Evolutionary conservation across 2,329 filamentous ascomycete genomes (phyloP).

Genomic region (Alternaria viburni): DNA sequence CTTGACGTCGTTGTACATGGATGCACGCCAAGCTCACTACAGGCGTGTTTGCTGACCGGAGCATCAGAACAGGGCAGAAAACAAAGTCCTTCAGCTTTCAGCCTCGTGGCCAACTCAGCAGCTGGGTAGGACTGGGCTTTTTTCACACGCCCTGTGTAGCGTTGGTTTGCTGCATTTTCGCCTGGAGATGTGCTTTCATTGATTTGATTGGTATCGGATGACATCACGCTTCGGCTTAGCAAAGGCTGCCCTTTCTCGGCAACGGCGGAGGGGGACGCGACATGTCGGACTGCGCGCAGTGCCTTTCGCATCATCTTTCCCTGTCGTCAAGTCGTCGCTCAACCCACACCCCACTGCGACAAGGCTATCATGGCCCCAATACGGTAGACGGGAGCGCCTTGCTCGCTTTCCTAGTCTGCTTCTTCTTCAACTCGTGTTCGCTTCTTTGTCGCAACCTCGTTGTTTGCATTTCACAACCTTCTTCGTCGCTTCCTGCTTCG

Average conservation of each 20-base stretch:
- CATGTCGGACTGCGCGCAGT: background rate
- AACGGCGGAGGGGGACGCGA: slow-evolving; percentile 14
- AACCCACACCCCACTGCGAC: slow-evolving; percentile 8
- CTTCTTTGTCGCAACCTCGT: background rate
- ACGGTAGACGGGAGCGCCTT: slow-evolving; percentile 8
- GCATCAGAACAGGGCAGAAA: slow-evolving; percentile 2
- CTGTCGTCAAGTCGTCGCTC: slow-evolving; percentile 3
- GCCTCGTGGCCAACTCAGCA: slow-evolving; percentile 11
- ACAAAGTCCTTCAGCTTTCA: slow-evolving; percentile 6
- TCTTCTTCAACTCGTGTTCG: background rate
- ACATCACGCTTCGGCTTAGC: slow-evolving; percentile 13
- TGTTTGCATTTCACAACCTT: background rate
- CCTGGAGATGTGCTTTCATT: background rate
- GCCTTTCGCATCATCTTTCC: background rate
- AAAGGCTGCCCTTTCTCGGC: slow-evolving; percentile 19
- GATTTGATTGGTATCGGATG: slow-evolving; percentile 8
- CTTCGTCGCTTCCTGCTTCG: background rate
- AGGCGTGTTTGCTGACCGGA: slow-evolving; percentile 18
- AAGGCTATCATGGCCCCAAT: slow-evolving; percentile 8
- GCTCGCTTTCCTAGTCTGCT: background rate
- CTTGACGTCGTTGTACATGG: slow-evolving; percentile 12
- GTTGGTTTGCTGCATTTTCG: background rate
- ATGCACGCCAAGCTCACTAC: slow-evolving; percentile 12
- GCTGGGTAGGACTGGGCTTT: background rate
- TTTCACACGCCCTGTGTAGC: background rate